These are phyloP conservation scores for Pseudogymnoascus sp. DNA, from an alignment of 2,329 filamentous ascomycete species.

Conservation along the genomic window DNA sequence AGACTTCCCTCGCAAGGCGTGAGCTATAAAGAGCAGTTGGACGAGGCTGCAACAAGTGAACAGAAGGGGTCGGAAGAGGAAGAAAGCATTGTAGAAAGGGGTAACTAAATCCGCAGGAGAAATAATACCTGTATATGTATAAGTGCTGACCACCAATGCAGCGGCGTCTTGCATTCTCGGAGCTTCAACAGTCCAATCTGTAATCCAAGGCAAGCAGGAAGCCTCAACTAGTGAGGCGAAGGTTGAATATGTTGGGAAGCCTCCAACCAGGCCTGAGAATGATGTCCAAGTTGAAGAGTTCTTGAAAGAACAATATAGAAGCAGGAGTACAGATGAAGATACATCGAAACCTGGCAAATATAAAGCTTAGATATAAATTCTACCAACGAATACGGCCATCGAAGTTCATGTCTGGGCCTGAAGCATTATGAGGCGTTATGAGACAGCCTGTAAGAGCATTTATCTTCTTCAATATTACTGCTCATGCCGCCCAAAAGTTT, in stretches of 20 bases:
- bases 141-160: conserved; percentile 18
- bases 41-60: conserved; percentile 21
- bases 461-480: background rate
- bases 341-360: background rate
- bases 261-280: conserved; percentile 25
- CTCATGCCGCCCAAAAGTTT: background rate
- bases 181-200: conserved; percentile 16
- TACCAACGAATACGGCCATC: background rate
- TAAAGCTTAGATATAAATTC: background rate
- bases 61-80: conserved; percentile 11
- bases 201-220: conserved; percentile 16
- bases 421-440: background rate
- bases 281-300: conserved; percentile 30
- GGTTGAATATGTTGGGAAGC: conserved; percentile 13
- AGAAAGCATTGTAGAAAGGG: conserved; percentile 21
- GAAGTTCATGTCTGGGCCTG: background rate
- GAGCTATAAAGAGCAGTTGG: conserved; percentile 25
- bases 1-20: conserved; percentile 22
- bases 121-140: background rate
- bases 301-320: conserved; percentile 26
- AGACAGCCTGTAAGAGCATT: background rate
- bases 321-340: conserved; percentile 15
- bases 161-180: conserved; percentile 23
- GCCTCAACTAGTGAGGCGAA: conserved; percentile 11
- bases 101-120: conserved; percentile 14